Percentiles rank a stretch among this genome's conserved stretches.
phyloP scores from a whole-genome alignment of 1,284 basidiomycete genomes.

The Neolentinus lepideus region DNA sequence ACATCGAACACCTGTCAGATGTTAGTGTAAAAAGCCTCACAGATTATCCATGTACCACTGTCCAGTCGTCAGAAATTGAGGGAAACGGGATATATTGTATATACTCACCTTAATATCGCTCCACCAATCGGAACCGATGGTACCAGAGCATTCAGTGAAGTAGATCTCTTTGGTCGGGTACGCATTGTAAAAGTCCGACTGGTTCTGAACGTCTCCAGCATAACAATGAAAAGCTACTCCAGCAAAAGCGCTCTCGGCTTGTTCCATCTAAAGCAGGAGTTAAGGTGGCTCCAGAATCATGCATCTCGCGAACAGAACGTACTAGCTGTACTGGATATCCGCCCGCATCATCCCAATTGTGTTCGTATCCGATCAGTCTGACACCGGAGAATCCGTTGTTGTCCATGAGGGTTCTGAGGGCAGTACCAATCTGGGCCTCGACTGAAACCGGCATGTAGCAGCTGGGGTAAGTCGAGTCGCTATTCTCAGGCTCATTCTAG shows the following conservation, averaged over 20 bases:
- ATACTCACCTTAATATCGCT: slow-evolving; percentile 56
- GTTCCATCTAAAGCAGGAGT: slow-evolving; percentile 32
- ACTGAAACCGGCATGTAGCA: slow-evolving; percentile 29
- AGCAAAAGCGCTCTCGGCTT: slow-evolving; percentile 35
- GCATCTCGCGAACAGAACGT: not conserved
- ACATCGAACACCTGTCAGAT: not conserved
- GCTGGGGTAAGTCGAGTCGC: slow-evolving; percentile 36
- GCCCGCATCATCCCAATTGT: slow-evolving; percentile 32
- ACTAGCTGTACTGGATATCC: slow-evolving; percentile 43
- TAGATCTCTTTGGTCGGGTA: slow-evolving; percentile 42
- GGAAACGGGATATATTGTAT: not conserved
- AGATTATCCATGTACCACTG: slow-evolving; percentile 74
- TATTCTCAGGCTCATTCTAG: slow-evolving; percentile 43
- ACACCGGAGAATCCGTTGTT: slow-evolving; percentile 34
- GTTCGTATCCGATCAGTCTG: slow-evolving; percentile 10
- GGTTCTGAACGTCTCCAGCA: slow-evolving; percentile 29
- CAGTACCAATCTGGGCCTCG: slow-evolving; percentile 33
- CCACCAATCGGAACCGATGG: slow-evolving; percentile 64
- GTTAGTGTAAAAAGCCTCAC: slow-evolving; percentile 27
- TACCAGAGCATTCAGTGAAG: slow-evolving; percentile 46
- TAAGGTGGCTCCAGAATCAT: not conserved
- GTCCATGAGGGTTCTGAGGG: slow-evolving; percentile 36
- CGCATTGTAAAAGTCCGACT: slow-evolving; percentile 35
- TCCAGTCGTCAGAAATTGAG: slow-evolving; percentile 5
- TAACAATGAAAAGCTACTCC: slow-evolving; percentile 50